Evolutionary conservation across 2,329 filamentous ascomycete species (phyloP).

Genomic region (Trichoderma sp.): DNA sequence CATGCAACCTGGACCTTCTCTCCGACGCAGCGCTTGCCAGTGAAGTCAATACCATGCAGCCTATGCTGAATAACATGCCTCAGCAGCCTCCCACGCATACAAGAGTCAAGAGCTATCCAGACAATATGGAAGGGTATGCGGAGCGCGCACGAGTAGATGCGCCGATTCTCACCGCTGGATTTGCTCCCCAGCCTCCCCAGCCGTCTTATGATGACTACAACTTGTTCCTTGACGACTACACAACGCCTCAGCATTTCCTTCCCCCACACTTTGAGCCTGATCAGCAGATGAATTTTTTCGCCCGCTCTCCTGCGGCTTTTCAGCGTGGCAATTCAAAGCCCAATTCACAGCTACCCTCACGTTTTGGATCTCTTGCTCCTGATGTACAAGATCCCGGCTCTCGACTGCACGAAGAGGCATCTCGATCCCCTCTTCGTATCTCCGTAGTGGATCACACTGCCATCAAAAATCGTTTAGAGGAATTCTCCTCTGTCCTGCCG

Average conservation of each 20-base stretch:
- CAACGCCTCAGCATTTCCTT: constrained; percentile 58
- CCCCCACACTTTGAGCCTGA: constrained; percentile 60
- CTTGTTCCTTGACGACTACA: constrained; percentile 62
- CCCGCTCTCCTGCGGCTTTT: constrained; percentile 47
- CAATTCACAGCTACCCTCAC: constrained; percentile 57
- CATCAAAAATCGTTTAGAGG: constrained; percentile 62
- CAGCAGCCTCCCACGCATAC: constrained; percentile 48
- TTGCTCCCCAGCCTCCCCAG: constrained; percentile 38
- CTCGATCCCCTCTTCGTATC: constrained; percentile 50
- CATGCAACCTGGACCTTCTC: constrained; percentile 61
- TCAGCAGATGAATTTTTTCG: constrained; percentile 57
- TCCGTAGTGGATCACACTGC: constrained; percentile 58
- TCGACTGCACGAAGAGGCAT: constrained; percentile 40
- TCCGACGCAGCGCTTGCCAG: constrained; percentile 64
- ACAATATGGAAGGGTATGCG: constrained; percentile 50
- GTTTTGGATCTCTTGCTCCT: constrained; percentile 58
- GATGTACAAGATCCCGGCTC: constrained; percentile 42
- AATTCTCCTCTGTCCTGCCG: constrained; percentile 64
- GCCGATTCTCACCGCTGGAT: constrained; percentile 47
- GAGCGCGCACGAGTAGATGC: constrained; percentile 55
- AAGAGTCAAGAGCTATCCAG: constrained; percentile 55
- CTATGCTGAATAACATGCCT: constrained; percentile 52
- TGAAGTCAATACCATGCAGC: constrained; percentile 57
- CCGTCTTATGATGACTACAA: constrained; percentile 60
- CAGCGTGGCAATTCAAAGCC: constrained; percentile 52